Evolutionary conservation across 371 early-diverging fungal genomes (phyloP), one percentile per base, ranked within the genome.

Genomic region (Blastocladiella emersonii): DNA sequence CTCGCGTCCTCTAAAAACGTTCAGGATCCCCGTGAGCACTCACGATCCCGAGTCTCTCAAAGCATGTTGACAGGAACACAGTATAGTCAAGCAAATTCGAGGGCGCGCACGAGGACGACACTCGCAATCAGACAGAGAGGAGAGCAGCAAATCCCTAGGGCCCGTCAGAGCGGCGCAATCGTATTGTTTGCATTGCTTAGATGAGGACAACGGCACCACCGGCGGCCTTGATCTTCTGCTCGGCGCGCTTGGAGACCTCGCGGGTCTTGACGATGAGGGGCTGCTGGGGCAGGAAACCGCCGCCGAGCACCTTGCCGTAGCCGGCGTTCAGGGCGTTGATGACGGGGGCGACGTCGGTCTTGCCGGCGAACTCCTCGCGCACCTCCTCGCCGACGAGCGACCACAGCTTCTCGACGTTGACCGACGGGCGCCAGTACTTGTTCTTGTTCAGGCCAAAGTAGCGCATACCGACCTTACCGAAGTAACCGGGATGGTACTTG

Each of bases 401-500:
- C 95, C 96, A 93, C 72, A 98, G 74, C 74, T 88, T 92, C 81
- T 95, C 91, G 64, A 93, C 77, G 85, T 95, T 93, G 82, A 98
- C 80, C 73, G 82, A 78, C 64, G 92, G 91, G 72, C 88, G 76
- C 86, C 88, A 87, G 83, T 81, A 78, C 73, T 85, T 73, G 85
- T 98, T 93, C 73, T 85, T 80, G 84, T 94, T 96, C 85, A 86
- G 81, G 90, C 97, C 97, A 91, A 92, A 97, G 79, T 91, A 84
- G 68, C 98, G 92, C 97, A 95, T 95, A 90, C 99, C 99, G 80
- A 96, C 95, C 85, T 98, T 99, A 82, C 99, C 99, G 75, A 97
- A 98, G 92, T 95, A 97, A 80, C 98, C 99, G 71, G 99, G 99
- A 84, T 99, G 99, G 91, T 92, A 99, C 89, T 91, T 97, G 82